Base-by-base conservation (phyloP, 768 basidiomycete genomes). In the Panaeolus cyanescens region DNA sequence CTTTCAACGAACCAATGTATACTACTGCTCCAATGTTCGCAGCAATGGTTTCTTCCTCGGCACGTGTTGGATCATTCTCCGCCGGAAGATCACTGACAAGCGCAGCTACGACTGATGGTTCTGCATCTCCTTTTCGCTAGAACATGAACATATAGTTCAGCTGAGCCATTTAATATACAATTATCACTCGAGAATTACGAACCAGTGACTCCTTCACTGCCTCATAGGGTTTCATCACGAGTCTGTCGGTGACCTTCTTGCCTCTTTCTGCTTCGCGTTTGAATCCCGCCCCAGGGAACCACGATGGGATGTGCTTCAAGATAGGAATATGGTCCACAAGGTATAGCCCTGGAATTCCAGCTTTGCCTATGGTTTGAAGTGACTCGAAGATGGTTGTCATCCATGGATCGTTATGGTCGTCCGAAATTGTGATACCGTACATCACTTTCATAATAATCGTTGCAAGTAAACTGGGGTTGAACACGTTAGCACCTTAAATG, bases 251-350 rank as follows among this genome's bases (percentile, higher is more conserved):
- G 1, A 75, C 75, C 58, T 71, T 69, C 9, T 71, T 72, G 79
- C 80, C 83, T 28, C 70, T 65, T 0, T 70, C 65, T 3, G 83
- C 86, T 8, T 75, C 72, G 20, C 71, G 67, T 67, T 84, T 78
- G 73, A 87, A 89, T 0, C 75, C 76, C 40, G 80, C 80, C 0
- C 86, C 85, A 30, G 86, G 86, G 30, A 87, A 65, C 82, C 85
- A 85, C 61, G 80, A 79, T 0, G 87, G 87, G 22, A 88, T 67
- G 25, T 77, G 64, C 36, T 77, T 73, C 64, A 89, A 67, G 60
- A 67, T 56, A 1, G 79, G 79, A 62, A 80, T 75, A 50, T 76
- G 71, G 60, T 80, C 79, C 33, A 83, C 80, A 3, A 78, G 54
- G 66, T 79, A 82, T 5, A 77, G 75, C 1, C 86, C 86, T 0